phyloP scores from a whole-genome alignment of 345 rosid species.

The Zanthoxylum bungeanum region DNA sequence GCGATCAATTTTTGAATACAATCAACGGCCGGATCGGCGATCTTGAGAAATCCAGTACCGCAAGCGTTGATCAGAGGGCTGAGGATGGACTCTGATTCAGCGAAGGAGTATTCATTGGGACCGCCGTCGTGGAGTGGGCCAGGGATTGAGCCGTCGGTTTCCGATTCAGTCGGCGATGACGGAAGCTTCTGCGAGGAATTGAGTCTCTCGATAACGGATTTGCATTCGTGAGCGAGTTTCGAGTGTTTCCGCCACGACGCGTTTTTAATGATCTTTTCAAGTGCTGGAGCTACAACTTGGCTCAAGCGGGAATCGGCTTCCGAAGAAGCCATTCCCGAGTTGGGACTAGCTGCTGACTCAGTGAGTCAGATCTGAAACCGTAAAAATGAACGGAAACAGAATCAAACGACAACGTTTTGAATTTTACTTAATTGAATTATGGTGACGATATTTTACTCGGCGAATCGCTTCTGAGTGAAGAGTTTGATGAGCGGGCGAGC shows the following conservation, averaged over 20 bases:
- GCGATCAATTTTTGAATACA: no score
- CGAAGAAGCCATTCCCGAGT: constrained; percentile 98
- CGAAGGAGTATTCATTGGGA: constrained; percentile 55
- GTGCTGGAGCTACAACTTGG: constrained; percentile 68
- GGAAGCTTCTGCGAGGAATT: constrained; percentile 38
- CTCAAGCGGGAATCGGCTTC: constrained; percentile 97
- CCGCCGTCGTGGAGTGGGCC: constrained; percentile 93
- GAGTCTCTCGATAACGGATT: constrained; percentile 72
- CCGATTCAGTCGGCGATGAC: constrained; percentile 42
- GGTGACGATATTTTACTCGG: constrained; percentile 13
- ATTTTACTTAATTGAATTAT: background rate
- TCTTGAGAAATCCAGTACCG: constrained; percentile 62
- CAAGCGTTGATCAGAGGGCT: constrained; percentile 82
- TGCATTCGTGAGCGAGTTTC: constrained; percentile 91
- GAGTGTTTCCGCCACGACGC: constrained; percentile 99
- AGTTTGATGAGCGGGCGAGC: background rate
- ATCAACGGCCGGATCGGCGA: no score
- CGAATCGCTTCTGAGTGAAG: background rate
- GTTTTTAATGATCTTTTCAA: constrained; percentile 86
- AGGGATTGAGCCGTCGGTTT: constrained; percentile 58
- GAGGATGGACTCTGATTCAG: constrained; percentile 85
- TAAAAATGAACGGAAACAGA: constrained; percentile 6
- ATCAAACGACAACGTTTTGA: background rate
- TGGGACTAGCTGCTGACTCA: constrained; percentile 30
- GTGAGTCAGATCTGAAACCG: constrained; percentile 39